Base-by-base conservation (phyloP, 805 yeast genomes). In the Kodamaea fukazawae region DNA sequence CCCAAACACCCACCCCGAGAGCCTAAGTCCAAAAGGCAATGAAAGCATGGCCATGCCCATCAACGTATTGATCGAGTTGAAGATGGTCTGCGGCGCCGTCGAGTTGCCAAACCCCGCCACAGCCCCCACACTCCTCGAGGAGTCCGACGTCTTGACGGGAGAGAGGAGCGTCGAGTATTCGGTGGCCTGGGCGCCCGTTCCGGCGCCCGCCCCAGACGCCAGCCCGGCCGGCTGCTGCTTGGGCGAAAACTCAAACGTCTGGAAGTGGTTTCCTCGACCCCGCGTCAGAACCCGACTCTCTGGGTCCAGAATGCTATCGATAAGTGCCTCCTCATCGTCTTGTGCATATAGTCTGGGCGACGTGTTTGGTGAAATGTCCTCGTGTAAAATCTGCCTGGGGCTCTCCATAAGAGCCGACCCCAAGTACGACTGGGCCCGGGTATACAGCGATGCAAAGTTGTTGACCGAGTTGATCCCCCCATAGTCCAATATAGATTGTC, bases 41-140 rank as follows among this genome's bases (percentile, higher is more conserved):
- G 86, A 82, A 41, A 82, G 65, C 41, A 82, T 64, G 1, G 87
- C 88, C 37, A 82, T 79, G 11, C 88, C 88, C 38, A 82, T 78
- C 36, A 82, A 66, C 7, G 78, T 78, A 53, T 82, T 82, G 40
- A 82, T 75, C 10, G 83, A 73, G 54, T 81, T 81, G 35, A 39
- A 39, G 29, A 39, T 34, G 10, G 42, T 39, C 29, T 39, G 42
- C 3, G 42, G 42, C 7, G 80, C 83, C 0, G 87, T 82, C 3
- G 95, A 85, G 18, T 25, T 34, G 9, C 49, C 49, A 11, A 28
- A 13, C 13, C 37, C 37, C 7, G 30, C 32, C 4, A 15, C 11
- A 13, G 28, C 20, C 3, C 16, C 16, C 12, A 12, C 15, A n/a
- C 31, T 27, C 15, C n/a, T n/a, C 13, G 25, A 13, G 28, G 41